phyloP scores from a whole-genome alignment of 176 grass and related monocot species.

The Bromus sterilis region DNA sequence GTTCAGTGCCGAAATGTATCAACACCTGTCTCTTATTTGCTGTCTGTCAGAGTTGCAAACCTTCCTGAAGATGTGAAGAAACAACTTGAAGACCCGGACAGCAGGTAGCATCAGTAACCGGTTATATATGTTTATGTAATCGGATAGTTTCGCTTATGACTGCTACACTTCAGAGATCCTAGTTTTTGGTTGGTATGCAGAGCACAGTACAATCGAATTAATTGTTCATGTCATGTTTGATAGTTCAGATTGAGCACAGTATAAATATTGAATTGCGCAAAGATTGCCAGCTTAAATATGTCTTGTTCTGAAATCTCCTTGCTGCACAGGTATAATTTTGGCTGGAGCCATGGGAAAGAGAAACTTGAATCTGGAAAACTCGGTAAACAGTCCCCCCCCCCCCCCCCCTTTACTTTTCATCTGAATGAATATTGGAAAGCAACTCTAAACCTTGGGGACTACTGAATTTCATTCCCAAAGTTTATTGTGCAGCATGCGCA shows the following conservation, averaged over 20 bases:
- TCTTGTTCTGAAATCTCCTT: neutral
- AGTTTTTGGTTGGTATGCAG: neutral
- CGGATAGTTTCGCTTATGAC: neutral
- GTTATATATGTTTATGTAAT: neutral
- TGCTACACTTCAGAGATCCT: neutral
- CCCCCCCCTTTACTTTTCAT: neutral
- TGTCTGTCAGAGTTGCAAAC: slow-evolving; percentile 45
- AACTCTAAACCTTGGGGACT: neutral
- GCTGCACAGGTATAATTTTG: slow-evolving; percentile 65
- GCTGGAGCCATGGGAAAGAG: slow-evolving; percentile 98
- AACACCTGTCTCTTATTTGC: neutral
- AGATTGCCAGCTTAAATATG: neutral
- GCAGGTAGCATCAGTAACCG: slow-evolving; percentile 44
- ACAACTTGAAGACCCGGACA: slow-evolving; percentile 70
- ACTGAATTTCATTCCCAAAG: neutral
- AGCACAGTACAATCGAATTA: too few species aligned
- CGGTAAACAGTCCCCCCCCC: slow-evolving; percentile 32
- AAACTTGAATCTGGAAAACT: slow-evolving; percentile 80
- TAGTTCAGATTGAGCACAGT: neutral
- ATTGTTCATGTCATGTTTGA: neutral
- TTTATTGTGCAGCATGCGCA: neutral
- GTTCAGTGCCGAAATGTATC: neutral
- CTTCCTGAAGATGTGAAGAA: slow-evolving; percentile 60
- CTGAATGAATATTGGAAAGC: neutral
- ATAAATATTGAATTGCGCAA: neutral